Conservation (phyloP, 2,329 filamentous ascomycete genomes). For the Ceratocystis harringtonii region DNA sequence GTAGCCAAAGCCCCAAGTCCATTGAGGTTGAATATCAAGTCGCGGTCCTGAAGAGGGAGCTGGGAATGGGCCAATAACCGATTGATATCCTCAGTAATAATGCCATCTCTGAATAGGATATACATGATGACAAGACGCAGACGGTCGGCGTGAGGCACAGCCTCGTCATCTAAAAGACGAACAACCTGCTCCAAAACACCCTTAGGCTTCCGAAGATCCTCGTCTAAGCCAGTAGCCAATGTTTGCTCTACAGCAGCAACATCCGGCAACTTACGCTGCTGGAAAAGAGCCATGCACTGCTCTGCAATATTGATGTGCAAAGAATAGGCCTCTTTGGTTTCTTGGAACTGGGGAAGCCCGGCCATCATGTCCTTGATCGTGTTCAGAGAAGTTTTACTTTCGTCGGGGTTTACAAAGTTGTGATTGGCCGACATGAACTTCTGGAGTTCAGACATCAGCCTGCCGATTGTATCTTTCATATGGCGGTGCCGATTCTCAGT, state of each 20-base stretch:
- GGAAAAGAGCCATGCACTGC: slow-evolving; percentile 90
- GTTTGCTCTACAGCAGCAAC: slow-evolving; percentile 80
- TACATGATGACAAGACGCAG: slow-evolving; percentile 77
- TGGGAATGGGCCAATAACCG: slow-evolving; percentile 72
- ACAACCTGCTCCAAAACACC: slow-evolving; percentile 75
- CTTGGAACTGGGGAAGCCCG: slow-evolving; percentile 82
- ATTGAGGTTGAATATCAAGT: slow-evolving; percentile 62
- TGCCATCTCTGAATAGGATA: slow-evolving; percentile 69
- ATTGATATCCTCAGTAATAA: slow-evolving; percentile 69
- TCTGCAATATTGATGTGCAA: slow-evolving; percentile 93
- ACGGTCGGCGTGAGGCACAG: slow-evolving; percentile 55
- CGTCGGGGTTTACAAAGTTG: slow-evolving; percentile 66
- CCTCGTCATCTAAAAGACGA: slow-evolving; percentile 73
- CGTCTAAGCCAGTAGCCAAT: slow-evolving; percentile 80
- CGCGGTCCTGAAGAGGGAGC: slow-evolving; percentile 57
- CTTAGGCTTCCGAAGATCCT: slow-evolving; percentile 82
- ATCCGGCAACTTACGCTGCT: slow-evolving; percentile 70
- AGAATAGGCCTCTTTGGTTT: slow-evolving; percentile 89
- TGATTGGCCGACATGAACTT: slow-evolving; percentile 84
- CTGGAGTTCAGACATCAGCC: slow-evolving; percentile 81
- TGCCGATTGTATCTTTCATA: slow-evolving; percentile 96
- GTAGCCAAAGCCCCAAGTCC: slow-evolving; percentile 63
- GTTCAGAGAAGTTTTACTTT: slow-evolving; percentile 62
- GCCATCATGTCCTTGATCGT: slow-evolving; percentile 96
- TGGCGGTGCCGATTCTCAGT: slow-evolving; percentile 85